A percentile compares a stretch with the other conserved stretches of the same genome.
Conservation (phyloP, 371 early-diverging fungal genomes). For the Syncephalastrum monosporum region DNA sequence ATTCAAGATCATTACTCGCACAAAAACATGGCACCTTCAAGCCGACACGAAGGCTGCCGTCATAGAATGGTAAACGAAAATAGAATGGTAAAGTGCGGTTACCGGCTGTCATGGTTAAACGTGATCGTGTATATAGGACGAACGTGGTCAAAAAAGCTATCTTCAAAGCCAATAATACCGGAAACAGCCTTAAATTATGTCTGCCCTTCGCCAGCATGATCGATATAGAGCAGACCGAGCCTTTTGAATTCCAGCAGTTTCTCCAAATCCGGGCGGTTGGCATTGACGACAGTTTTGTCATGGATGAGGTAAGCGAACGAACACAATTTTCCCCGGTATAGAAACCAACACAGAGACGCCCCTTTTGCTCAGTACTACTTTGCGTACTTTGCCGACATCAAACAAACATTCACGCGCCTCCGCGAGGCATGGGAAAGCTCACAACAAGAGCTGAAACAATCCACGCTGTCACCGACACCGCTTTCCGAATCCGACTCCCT, state of each 20-base stretch:
- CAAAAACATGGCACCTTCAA: constrained; percentile 52
- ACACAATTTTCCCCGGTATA: neutral
- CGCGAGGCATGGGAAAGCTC: constrained; percentile 30
- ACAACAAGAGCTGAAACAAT: constrained; percentile 8
- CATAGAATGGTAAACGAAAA: constrained; percentile 55
- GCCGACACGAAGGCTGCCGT: constrained; percentile 55
- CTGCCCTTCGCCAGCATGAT: constrained; percentile 58
- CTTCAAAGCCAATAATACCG: constrained; percentile 62
- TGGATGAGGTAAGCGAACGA: constrained; percentile 58
- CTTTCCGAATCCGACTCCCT: constrained; percentile 12
- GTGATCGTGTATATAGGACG: constrained; percentile 34
- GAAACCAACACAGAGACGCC: neutral
- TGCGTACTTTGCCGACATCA: constrained; percentile 63
- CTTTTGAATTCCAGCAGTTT: constrained; percentile 60
- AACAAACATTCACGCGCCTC: constrained; percentile 34
- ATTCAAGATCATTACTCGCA: constrained; percentile 57
- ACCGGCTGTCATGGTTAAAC: neutral
- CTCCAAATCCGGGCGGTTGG: constrained; percentile 63
- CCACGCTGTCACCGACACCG: too few relatives aligned
- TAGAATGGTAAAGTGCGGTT: neutral
- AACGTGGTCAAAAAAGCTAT: constrained; percentile 62
- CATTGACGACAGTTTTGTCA: constrained; percentile 55
- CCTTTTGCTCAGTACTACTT: constrained; percentile 61
- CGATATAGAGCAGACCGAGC: constrained; percentile 58
- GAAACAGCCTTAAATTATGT: constrained; percentile 62